Conservation (phyloP, 75 land plant genomes). For the Cryptomeria japonica region DNA sequence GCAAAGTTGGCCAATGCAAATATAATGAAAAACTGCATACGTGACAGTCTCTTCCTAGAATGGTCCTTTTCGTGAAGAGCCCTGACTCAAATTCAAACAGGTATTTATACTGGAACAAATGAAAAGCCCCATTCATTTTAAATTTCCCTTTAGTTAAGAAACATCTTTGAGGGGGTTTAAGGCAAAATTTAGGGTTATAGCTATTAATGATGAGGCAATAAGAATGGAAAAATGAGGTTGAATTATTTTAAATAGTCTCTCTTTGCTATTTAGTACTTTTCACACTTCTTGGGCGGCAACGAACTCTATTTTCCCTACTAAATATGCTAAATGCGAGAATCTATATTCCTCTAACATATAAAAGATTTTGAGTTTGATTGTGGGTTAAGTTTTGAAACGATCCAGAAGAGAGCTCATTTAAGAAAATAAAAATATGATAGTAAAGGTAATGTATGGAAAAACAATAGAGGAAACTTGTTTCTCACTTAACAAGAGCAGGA, state of each 20-base stretch:
- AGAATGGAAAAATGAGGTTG: neutral
- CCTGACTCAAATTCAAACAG: slow-evolving; percentile 32
- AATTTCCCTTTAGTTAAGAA: neutral
- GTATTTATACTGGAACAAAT: neutral
- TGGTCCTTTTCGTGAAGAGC: slow-evolving; percentile 82
- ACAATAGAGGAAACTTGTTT: neutral
- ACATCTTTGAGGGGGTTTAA: neutral
- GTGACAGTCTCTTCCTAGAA: slow-evolving; percentile 48
- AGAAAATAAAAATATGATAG: neutral
- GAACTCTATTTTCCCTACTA: neutral
- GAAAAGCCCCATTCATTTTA: neutral
- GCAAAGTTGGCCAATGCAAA: slow-evolving; percentile 64
- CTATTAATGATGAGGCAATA: neutral
- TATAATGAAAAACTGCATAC: slow-evolving; percentile 75
- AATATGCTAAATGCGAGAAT: neutral
- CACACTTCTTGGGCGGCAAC: neutral
- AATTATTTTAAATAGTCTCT: neutral
- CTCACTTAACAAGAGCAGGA: too few relatives aligned
- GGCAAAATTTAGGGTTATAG: neutral
- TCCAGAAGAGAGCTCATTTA: neutral
- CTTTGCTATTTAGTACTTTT: neutral
- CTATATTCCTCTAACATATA: too few relatives aligned
- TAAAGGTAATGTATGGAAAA: neutral
- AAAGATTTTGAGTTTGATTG: neutral
- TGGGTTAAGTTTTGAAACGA: neutral